Evolutionary conservation across 805 yeast species (phyloP).

Genomic region (Candida pini): DNA sequence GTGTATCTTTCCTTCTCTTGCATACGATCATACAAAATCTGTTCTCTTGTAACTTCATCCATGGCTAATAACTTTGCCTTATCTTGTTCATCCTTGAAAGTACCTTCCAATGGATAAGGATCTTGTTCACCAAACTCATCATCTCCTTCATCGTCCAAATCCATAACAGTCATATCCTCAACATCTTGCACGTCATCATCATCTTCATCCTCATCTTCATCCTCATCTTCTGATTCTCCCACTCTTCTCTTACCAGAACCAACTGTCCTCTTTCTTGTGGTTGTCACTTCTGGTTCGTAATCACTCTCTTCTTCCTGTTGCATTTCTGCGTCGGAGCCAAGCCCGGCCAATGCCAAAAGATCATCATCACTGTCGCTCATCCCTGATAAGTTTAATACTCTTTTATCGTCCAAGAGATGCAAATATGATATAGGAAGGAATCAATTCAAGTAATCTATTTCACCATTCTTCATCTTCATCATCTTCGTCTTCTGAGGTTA

Average conservation of each 20-base stretch:
- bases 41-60: constrained; percentile 93
- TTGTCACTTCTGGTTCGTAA: constrained; percentile 31
- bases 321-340: constrained; percentile 45
- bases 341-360: constrained; percentile 91
- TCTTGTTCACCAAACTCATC: constrained; percentile 41
- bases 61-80: constrained; percentile 55
- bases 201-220: constrained; percentile 11
- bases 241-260: constrained; percentile 19
- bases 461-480: no score
- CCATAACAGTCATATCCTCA: constrained; percentile 22
- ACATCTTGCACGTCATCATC: constrained; percentile 30
- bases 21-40: constrained; percentile 83
- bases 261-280: constrained; percentile 14
- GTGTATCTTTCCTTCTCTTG: constrained; percentile 86
- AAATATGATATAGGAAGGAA: no score
- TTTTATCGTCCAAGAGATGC: no score
- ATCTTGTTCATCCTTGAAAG: constrained; percentile 79
- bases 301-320: constrained; percentile 25
- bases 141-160: constrained; percentile 28
- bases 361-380: constrained; percentile 89
- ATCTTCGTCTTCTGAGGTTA: no score
- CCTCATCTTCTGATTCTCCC: constrained; percentile 21
- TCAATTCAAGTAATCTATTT: no score
- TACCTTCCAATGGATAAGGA: constrained; percentile 93
- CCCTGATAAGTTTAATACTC: no score